Base-by-base conservation (phyloP, 2,329 filamentous ascomycete species). In the Fusarium temperatum region DNA sequence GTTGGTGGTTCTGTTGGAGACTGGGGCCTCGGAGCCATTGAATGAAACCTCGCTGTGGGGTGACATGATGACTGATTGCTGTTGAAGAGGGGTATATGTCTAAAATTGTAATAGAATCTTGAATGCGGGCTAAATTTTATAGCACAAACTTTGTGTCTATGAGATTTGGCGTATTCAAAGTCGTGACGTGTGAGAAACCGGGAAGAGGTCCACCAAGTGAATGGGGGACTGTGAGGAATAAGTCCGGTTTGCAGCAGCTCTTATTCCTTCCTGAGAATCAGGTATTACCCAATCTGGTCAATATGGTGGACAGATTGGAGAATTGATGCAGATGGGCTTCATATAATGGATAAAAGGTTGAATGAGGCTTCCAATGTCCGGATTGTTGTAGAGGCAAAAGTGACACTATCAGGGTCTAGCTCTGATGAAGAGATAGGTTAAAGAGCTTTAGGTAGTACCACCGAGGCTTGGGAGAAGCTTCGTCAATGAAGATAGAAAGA, bases 21-120 rank as follows among this genome's bases (percentile, higher is more conserved):
- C 69, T 44, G 66, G 70, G 68, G 58, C 68, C 63, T 79, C 79
- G 45, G 69, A 72, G 72, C 79, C 76, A 58, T 75, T 76, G 61
- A 80, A 73, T 53, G 76, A 72, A 54, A 81, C 68, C 53, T 83
- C 82, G 70, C 81, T 81, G 68, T 83, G 81, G 62, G 82, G 81
- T 50, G 81, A 79, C 82, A 83, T 83, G 61, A 59, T 78, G 73
- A 53, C 56, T 38, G 41, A n/a, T 28, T 67, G 54, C 55, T 51
- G 50, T 58, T 66, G 53, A 61, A 63, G 63, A 57, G 58, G 67
- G 63, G 44, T 63, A 68, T 71, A 39, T 42, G 26, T 59, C 24
- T 65, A 68, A 47, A 61, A 53, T 22, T 65, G 53, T 11, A 60
- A 60, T 38, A 39, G 51, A 42, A 42, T 44, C 38, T 28, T 38